phyloP scores from a whole-genome alignment of 2,329 filamentous ascomycete genomes.

The Graphium sp. region DNA sequence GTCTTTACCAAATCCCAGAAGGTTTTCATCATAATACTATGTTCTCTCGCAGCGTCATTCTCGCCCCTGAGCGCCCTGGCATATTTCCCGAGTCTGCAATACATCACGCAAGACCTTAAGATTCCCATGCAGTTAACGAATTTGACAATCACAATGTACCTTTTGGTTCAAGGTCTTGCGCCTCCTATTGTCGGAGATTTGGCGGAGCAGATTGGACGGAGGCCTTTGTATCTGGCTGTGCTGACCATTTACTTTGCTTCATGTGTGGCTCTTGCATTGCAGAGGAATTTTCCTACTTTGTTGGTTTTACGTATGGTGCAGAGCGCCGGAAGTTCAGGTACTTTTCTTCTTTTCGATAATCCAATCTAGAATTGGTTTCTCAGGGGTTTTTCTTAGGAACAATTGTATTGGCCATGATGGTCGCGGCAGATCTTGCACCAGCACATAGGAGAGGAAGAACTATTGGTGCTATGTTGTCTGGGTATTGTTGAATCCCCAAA shows the following conservation, averaged over 20 bases:
- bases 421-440: background rate
- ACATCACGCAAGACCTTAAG: conserved; percentile 8
- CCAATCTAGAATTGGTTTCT: background rate
- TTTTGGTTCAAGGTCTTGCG: conserved; percentile 26
- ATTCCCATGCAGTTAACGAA: conserved; percentile 13
- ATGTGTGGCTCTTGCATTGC: conserved; percentile 25
- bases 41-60: conserved; percentile 7
- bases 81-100: conserved; percentile 11
- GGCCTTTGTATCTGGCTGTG: conserved; percentile 26
- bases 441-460: background rate
- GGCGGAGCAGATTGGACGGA: conserved; percentile 27
- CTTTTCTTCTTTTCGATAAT: background rate
- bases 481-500: too few relatives aligned
- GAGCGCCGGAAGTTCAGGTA: conserved; percentile 22
- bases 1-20: conserved; percentile 2
- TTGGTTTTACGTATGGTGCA: conserved; percentile 31
- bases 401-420: background rate
- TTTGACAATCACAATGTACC: conserved; percentile 19
- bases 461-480: background rate
- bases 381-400: background rate
- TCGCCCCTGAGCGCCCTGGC: conserved; percentile 10
- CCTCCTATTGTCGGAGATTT: conserved; percentile 32
- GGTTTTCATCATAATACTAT: conserved; percentile 11
- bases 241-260: conserved; percentile 27
- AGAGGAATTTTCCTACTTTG: conserved; percentile 23